Evolutionary conservation across 495 filamentous ascomycete species (phyloP), one percentile per base, ranked within the genome.

Genomic region (Penicillium arizonense): DNA sequence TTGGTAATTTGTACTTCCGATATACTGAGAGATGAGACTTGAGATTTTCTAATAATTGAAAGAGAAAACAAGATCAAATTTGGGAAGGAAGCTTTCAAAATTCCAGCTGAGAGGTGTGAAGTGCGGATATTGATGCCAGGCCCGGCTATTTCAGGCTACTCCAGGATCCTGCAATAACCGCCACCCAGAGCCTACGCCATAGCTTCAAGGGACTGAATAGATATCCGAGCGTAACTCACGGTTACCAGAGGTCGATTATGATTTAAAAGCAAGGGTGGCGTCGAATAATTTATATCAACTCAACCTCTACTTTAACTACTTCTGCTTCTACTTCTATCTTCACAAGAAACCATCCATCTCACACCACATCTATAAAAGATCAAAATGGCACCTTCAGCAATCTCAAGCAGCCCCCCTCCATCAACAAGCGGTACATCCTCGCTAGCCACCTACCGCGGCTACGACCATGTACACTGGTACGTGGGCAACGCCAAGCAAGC

Each of bases 401-500:
- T 87, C 64, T 80, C 83, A 21, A 76, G 77, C 47, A 76, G 73
- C 37, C 74, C 81, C 46, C 60, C 72, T 44, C 68, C 74, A 47
- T 56, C 58, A 7, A 32, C 36, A 20, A 64, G 58, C 12, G 52
- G 44, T 11, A 37, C 60, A 20, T 58, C 59, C 33, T 61, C 57
- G 14, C 46, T 75, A 16, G 61, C 81, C 49, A 81, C 79, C 63
- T 94, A 91, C 72, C 80, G 80, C 21, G 90, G 89, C 65, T 96
- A 96, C 62, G 87, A 94, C 73, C 88, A 95, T 64, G 78, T 95
- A 41, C 87, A 88, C 61, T 96, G 91, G 91, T 96, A 89, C 68
- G 92, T 97, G 5, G 90, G 90, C 59, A 97, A 97, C 70, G 92
- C 92, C 60, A 96, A 96, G 73, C 91, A 96, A 78, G 89, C 88